Percentiles rank a stretch among this genome's conserved stretches.
Conservation (phyloP, 495 filamentous ascomycete genomes). For the Lasiosphaeriaceae sp. region DNA sequence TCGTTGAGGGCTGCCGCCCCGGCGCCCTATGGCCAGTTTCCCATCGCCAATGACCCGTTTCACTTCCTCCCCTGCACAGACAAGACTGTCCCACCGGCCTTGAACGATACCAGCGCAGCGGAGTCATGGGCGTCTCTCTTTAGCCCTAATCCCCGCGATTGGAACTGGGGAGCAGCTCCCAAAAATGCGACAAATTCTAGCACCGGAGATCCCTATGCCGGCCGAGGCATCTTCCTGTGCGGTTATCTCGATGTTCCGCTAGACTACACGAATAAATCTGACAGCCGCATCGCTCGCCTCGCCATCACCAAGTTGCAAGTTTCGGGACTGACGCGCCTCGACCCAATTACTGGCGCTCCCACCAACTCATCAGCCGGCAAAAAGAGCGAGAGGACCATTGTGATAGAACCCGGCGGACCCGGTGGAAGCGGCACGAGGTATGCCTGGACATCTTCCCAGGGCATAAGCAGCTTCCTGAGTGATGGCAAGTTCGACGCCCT, state of each 20-base stretch:
- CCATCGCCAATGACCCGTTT: constrained; percentile 34
- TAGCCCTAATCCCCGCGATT: constrained; percentile 38
- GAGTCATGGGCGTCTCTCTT: constrained; percentile 37
- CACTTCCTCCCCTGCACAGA: constrained; percentile 42
- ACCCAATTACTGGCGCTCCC: constrained; percentile 29
- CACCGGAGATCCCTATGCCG: constrained; percentile 26
- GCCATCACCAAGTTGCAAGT: constrained; percentile 45
- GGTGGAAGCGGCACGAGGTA: constrained; percentile 43
- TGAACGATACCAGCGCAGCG: constrained; percentile 30
- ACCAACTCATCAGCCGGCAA: constrained; percentile 13
- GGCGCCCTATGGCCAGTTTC: constrained; percentile 39
- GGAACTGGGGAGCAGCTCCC: constrained; percentile 36
- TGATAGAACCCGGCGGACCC: constrained; percentile 45
- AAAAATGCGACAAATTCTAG: neutral
- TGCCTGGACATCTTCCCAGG: constrained; percentile 32
- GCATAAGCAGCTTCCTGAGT: constrained; percentile 34
- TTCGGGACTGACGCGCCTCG: constrained; percentile 29
- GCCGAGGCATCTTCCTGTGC: constrained; percentile 42
- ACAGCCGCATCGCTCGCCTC: constrained; percentile 38
- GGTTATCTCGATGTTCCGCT: constrained; percentile 46
- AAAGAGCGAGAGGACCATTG: constrained; percentile 44
- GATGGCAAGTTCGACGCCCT: constrained; percentile 45
- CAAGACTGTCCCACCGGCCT: constrained; percentile 30
- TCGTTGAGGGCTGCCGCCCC: neutral
- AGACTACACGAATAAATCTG: constrained; percentile 42